Percentiles rank a stretch among this genome's conserved stretches.
These are phyloP conservation scores for Lactifluus rugatus DNA, from an alignment of 768 basidiomycete genomes.

Conservation along the genomic window DNA sequence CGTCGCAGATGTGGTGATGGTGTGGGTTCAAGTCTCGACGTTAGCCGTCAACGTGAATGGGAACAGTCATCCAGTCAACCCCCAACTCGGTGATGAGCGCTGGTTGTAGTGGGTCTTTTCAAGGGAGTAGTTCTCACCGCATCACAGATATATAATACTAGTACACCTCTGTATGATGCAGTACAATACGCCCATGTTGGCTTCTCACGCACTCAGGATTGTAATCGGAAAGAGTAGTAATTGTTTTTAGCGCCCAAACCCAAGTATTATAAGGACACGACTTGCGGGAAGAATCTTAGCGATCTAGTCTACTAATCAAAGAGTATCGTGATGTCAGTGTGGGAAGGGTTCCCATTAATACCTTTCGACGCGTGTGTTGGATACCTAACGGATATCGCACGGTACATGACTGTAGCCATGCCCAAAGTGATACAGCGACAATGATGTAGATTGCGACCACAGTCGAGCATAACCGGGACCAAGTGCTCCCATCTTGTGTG, in stretches of 20 bases:
- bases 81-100: too few relatives aligned
- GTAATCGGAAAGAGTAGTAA: neutral
- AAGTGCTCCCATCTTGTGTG: neutral
- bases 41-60: neutral
- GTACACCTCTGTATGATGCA: too few relatives aligned
- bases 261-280: neutral
- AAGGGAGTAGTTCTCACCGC: too few relatives aligned
- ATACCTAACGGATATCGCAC: neutral
- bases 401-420: neutral
- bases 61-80: too few relatives aligned
- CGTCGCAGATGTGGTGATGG: neutral
- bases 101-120: too few relatives aligned
- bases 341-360: neutral
- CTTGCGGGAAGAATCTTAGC: neutral
- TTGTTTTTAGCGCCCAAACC: neutral
- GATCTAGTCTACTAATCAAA: too few relatives aligned
- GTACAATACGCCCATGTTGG: too few relatives aligned
- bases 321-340: too few relatives aligned
- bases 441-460: neutral
- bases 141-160: too few relatives aligned
- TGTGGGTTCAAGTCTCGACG: neutral
- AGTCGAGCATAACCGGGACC: neutral
- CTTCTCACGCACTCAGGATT: neutral
- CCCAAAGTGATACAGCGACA: neutral
- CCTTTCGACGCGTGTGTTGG: neutral